Percentiles rank a stretch among this genome's conserved stretches.
Evolutionary conservation across 768 basidiomycete species (phyloP).

Genomic region (Rhodotorula babjevae): DNA sequence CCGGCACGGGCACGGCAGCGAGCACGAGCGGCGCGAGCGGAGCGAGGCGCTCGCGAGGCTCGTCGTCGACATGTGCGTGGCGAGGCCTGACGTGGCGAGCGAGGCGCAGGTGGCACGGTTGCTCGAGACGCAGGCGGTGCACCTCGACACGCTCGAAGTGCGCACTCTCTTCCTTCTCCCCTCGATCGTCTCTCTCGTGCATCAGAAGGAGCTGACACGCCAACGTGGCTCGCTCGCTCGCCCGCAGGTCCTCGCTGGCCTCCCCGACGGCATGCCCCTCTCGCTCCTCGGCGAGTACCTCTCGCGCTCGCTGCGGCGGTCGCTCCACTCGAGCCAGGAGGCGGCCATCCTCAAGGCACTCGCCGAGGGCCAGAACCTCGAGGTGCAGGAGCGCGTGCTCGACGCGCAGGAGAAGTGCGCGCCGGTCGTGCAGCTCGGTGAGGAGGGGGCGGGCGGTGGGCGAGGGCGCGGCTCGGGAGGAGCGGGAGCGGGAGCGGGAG

Average conservation of each 20-base stretch:
- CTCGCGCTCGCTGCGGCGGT: slow-evolving; percentile 17
- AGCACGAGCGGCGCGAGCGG: neutral
- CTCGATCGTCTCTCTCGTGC: neutral
- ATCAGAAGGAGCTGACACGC: neutral
- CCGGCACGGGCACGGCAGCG: neutral
- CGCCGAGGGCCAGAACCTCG: slow-evolving; percentile 25
- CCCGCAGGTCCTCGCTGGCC: slow-evolving; percentile 5
- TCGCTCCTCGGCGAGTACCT: slow-evolving; percentile 14
- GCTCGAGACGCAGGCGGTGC: slow-evolving; percentile 24
- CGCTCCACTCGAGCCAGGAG: slow-evolving; percentile 20
- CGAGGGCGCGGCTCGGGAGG: too few species aligned
- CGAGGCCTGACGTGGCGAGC: neutral
- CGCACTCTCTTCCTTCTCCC: neutral
- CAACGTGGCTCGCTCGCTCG: too few species aligned
- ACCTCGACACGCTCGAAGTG: slow-evolving; percentile 28
- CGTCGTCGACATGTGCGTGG: slow-evolving; percentile 33
- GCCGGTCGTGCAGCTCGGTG: neutral
- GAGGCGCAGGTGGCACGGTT: slow-evolving; percentile 12
- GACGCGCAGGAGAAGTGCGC: neutral
- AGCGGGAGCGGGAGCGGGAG: neutral
- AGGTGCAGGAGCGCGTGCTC: slow-evolving; percentile 6
- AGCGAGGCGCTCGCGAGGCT: slow-evolving; percentile 17
- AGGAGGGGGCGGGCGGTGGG: neutral
- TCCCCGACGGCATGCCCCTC: slow-evolving; percentile 7
- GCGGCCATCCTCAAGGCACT: slow-evolving; percentile 23